Conservation (phyloP, 2,329 filamentous ascomycete species). For the Aspergillus sp. region DNA sequence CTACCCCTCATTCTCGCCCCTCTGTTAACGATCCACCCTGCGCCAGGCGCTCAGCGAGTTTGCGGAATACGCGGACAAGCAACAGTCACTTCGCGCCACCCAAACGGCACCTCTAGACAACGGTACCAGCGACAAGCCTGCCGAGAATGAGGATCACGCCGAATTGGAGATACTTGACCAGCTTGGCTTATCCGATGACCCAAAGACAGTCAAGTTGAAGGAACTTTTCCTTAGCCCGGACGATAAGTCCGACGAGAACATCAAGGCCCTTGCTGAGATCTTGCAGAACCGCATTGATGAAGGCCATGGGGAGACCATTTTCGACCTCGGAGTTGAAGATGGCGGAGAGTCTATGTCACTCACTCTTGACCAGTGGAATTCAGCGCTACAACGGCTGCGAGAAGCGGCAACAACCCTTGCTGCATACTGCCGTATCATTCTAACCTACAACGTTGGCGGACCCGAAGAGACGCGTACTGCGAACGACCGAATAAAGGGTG, state of each 20-base stretch:
- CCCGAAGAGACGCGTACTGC: slow-evolving; percentile 67
- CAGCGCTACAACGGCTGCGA: slow-evolving; percentile 65
- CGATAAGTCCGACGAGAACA: slow-evolving; percentile 57
- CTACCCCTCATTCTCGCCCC: neutral
- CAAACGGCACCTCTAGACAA: slow-evolving; percentile 43
- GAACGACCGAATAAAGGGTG: slow-evolving; percentile 68
- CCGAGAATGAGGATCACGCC: slow-evolving; percentile 66
- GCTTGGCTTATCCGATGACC: slow-evolving; percentile 69
- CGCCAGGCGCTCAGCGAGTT: slow-evolving; percentile 83
- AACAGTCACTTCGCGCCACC: slow-evolving; percentile 62
- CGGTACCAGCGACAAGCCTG: slow-evolving; percentile 34
- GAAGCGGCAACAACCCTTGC: slow-evolving; percentile 63
- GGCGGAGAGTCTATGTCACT: slow-evolving; percentile 83
- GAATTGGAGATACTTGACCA: slow-evolving; percentile 88
- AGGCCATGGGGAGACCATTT: slow-evolving; percentile 83
- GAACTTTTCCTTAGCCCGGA: slow-evolving; percentile 66
- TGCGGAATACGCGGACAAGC: slow-evolving; percentile 93
- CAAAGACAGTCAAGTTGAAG: slow-evolving; percentile 65
- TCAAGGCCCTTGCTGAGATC: slow-evolving; percentile 64
- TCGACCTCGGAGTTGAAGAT: slow-evolving; percentile 90
- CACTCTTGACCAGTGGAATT: slow-evolving; percentile 70
- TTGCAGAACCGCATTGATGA: slow-evolving; percentile 72
- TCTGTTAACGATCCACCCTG: slow-evolving; percentile 8
- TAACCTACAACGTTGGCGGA: slow-evolving; percentile 89
- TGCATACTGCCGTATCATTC: slow-evolving; percentile 76